A percentile compares a stretch with the other conserved stretches of the same genome.
Conservation (phyloP, 352 stramenopile genomes). For the Pythium biforme region DNA sequence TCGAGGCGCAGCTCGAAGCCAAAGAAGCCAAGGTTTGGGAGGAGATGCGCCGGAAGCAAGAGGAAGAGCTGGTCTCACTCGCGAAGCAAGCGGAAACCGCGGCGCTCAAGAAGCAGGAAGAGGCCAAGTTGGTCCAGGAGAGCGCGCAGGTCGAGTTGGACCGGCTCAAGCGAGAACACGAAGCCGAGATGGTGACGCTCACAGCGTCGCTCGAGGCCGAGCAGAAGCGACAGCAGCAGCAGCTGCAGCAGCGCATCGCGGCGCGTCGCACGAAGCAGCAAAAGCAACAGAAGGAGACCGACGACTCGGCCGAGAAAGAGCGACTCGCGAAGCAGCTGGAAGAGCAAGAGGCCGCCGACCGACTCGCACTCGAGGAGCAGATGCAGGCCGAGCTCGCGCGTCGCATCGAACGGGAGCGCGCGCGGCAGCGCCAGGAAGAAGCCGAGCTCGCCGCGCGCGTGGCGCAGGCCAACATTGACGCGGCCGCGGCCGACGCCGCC, state of each 20-base stretch:
- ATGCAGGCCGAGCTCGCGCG: constrained; percentile 32
- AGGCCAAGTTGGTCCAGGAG: constrained; percentile 20
- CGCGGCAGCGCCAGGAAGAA: constrained; percentile 51
- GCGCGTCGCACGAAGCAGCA: constrained; percentile 36
- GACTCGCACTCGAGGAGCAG: constrained; percentile 34
- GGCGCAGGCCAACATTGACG: constrained; percentile 36
- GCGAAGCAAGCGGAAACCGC: constrained; percentile 14
- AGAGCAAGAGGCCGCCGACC: constrained; percentile 30
- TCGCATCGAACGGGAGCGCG: constrained; percentile 52
- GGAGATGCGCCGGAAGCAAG: constrained; percentile 23
- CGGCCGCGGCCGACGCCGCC: constrained; percentile 37
- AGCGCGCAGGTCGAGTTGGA: constrained; percentile 46
- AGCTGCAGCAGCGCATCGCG: constrained; percentile 66
- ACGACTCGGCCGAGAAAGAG: constrained; percentile 13
- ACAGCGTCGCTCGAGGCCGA: constrained; percentile 47
- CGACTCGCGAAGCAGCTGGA: constrained; percentile 13
- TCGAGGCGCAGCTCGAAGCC: constrained; percentile 36
- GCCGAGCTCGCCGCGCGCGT: constrained; percentile 40
- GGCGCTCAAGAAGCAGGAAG: constrained; percentile 17
- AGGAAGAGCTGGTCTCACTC: constrained; percentile 14
- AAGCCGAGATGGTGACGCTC: constrained; percentile 55
- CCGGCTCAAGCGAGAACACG: constrained; percentile 59
- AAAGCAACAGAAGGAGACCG: constrained; percentile 36
- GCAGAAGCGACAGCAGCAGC: constrained; percentile 40
- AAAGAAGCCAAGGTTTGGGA: constrained; percentile 35